These are phyloP conservation scores for Vitis labrusca DNA, from an alignment of 164 flowering plant species.

Conservation along the genomic window DNA sequence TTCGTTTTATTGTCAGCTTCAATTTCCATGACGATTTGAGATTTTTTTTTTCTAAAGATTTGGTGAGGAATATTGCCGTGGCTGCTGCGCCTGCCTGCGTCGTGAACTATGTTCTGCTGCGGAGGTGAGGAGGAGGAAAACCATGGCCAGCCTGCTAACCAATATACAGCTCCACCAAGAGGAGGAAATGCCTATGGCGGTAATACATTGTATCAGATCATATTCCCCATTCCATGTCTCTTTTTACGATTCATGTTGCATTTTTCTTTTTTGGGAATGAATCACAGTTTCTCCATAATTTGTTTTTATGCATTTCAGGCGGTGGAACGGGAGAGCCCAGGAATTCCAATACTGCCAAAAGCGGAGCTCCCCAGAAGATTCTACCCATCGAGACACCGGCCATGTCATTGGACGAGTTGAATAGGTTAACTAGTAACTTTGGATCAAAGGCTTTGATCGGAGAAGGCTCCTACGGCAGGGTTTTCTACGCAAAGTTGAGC, in stretches of 20 bases:
- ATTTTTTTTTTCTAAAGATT: background rate
- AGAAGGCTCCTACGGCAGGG: slow-evolving; percentile 88
- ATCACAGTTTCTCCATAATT: background rate
- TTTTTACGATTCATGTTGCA: background rate
- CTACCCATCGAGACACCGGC: slow-evolving; percentile 76
- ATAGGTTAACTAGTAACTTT: slow-evolving; percentile 58
- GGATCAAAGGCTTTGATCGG: slow-evolving; percentile 78
- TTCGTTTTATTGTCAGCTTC: too few relatives aligned
- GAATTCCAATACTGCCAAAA: slow-evolving; percentile 31
- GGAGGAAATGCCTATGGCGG: slow-evolving; percentile 37
- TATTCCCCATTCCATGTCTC: background rate
- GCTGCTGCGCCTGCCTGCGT: background rate
- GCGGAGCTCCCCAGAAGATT: slow-evolving; percentile 59
- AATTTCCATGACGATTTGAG: too few relatives aligned
- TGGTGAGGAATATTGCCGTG: background rate
- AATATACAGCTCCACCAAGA: slow-evolving; percentile 56
- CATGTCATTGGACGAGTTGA: slow-evolving; percentile 60
- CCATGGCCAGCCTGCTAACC: slow-evolving; percentile 49
- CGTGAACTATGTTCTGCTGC: slow-evolving; percentile 58
- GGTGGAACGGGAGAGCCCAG: slow-evolving; percentile 56
- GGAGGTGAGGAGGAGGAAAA: slow-evolving; percentile 67
- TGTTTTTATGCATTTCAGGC: slow-evolving; percentile 28
- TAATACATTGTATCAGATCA: slow-evolving; percentile 1
- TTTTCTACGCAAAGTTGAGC: slow-evolving; percentile 57
- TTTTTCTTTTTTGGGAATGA: too few relatives aligned